Evolutionary conservation across 2,329 filamentous ascomycete species (phyloP).

Genomic region (Aureobasidium sp.): DNA sequence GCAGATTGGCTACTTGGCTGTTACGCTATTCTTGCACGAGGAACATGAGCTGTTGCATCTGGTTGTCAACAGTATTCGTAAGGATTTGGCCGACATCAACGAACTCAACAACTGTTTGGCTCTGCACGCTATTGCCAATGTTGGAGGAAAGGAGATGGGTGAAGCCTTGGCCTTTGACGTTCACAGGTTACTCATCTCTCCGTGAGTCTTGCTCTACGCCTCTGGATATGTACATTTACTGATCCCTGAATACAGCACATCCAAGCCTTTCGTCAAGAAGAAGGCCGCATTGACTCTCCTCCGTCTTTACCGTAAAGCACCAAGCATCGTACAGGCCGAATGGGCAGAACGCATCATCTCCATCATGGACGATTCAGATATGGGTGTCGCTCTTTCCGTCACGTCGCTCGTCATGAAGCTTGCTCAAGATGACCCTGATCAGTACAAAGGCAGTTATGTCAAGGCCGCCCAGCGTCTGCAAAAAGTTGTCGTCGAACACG

Average conservation of each 20-base stretch:
- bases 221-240: not conserved
- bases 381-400: constrained; percentile 90
- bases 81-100: constrained; percentile 89
- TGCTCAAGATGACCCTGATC: constrained; percentile 87
- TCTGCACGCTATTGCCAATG: constrained; percentile 94
- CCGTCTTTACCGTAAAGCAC: constrained; percentile 88
- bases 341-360: constrained; percentile 98
- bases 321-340: constrained; percentile 87
- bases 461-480: constrained; percentile 89
- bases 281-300: constrained; percentile 93
- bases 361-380: constrained; percentile 93
- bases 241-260: constrained; percentile 47
- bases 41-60: constrained; percentile 92
- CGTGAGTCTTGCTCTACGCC: constrained; percentile 51
- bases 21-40: constrained; percentile 95
- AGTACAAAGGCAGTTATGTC: constrained; percentile 88
- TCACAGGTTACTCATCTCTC: constrained; percentile 87
- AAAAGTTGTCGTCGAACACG: constrained; percentile 81
- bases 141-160: constrained; percentile 93
- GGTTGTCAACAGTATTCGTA: constrained; percentile 97
- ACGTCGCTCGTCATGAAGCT: constrained; percentile 93
- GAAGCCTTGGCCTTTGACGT: constrained; percentile 89
- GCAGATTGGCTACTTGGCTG: constrained; percentile 96
- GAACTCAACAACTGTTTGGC: constrained; percentile 97
- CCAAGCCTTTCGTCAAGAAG: constrained; percentile 98